Evolutionary conservation across 345 rosid species (phyloP), one percentile per base, ranked within the genome.

Genomic region (Punica granatum): DNA sequence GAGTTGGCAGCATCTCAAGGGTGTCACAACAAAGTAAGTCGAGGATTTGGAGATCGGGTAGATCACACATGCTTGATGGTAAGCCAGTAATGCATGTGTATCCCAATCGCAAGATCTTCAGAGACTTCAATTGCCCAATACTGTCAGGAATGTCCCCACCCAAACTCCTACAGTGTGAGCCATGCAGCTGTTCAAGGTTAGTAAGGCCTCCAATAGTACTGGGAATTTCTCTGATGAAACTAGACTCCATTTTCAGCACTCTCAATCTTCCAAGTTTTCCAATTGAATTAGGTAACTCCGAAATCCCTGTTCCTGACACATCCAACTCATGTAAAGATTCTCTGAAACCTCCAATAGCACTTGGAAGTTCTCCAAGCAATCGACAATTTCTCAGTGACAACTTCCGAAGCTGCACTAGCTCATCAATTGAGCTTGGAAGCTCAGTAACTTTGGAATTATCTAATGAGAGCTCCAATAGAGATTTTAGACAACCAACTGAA

Each of bases 191-290:
- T 37, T 63, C 48, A 26, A 63, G 66, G 42, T 63, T 37, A 36
- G 42, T 16, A 28, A 63, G 44, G 28, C 6, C 15, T 4, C 48
- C 39, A 16, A 63, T 34, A 33, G 42, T 8, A 35, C 28, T 36
- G 39, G 66, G 66, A 25, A 63, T 31, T 41, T 33, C 30, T 21
- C 66, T 63, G 42, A 63, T 63, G 43, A 63, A 63, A 36, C 48
- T 13, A 12, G 44, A 35, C 7, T 63, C 43, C 48, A 63, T 63
- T 63, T 63, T 63, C 44, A 63, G 36, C 30, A 63, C 66, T 36
- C 16, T 36, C 30, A 63, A n/a, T 6, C 44, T 63, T 63, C 36
- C 13, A 15, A 63, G 66, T 19, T 63, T 39, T 35, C 25, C 26
- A 35, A 63, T 35, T 2, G 66, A 63, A 19, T n/a, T 36, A 9